These are phyloP conservation scores for Saprolegnia parasitica DNA, from an alignment of 352 stramenopile species.

Conservation along the genomic window DNA sequence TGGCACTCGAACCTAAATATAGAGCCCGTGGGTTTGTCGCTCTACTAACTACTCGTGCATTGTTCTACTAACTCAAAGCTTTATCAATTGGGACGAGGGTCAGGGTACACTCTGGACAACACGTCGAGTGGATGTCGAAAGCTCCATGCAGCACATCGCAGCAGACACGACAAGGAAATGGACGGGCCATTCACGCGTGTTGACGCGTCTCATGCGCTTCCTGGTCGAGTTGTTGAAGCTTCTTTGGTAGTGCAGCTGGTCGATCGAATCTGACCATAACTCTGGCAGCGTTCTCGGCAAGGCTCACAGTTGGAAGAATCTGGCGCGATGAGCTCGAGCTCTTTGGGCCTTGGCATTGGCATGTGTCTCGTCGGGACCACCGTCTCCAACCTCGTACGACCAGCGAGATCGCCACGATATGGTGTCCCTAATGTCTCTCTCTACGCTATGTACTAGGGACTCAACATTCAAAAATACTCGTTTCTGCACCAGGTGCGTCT, in stretches of 20 bases:
- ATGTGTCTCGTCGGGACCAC: conserved; percentile 27
- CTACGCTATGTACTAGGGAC: conserved; percentile 31
- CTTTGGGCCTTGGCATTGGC: conserved; percentile 5
- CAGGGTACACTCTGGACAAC: too few relatives aligned
- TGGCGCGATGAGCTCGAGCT: background rate
- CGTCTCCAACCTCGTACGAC: conserved; percentile 24
- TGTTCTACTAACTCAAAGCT: too few relatives aligned
- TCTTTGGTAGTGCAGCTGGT: background rate
- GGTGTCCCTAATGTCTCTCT: background rate
- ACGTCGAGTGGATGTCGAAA: too few relatives aligned
- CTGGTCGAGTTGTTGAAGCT: too few relatives aligned
- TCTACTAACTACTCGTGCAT: too few relatives aligned
- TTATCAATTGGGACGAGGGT: too few relatives aligned
- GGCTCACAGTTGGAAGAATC: background rate
- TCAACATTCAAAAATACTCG: conserved; percentile 86
- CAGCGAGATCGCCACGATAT: background rate
- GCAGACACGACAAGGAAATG: too few relatives aligned
- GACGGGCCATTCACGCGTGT: too few relatives aligned
- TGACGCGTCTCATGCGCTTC: too few relatives aligned
- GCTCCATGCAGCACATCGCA: too few relatives aligned
- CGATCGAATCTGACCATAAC: background rate
- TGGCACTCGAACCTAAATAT: background rate
- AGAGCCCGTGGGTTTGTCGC: background rate
- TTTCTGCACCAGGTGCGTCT: conserved; percentile 76
- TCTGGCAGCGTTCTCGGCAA: background rate